Base-by-base conservation (phyloP, 2,329 filamentous ascomycete species). In the Trichoderma asperellum region DNA sequence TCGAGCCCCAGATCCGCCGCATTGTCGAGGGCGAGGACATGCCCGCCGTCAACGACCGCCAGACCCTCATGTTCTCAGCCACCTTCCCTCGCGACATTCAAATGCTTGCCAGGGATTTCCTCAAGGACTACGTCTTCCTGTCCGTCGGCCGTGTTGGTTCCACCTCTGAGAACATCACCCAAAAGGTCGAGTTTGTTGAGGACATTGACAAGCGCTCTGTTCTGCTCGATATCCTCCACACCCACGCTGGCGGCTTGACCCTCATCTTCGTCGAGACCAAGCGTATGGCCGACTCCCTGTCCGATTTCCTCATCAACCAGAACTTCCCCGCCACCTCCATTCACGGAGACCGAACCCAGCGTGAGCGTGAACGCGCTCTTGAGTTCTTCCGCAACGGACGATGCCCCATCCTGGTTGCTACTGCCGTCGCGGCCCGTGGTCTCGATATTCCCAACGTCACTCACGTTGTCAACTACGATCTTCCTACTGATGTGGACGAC, bases 11-110 rank as follows among this genome's bases (percentile, higher is more conserved):
- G 85, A 99, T 99, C 79, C 94, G 96, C 78, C 92, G 95, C 77
- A 98, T 99, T 77, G 96, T 99, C 57, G 95, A 98, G 83, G 94
- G 94, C 71, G 96, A 98, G 84, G 96, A 99, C 77, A 99, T 99
- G 96, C 96, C 96, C 69, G 82, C 83, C 65, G 92, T 95, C 71
- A 84, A 89, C 74, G 85, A 87, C 76, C 94, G 96, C 78, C 96
- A 99, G 84, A 99, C 96, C 68, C 95, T 99, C 86, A 99, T 99
- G 96, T 99, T 99, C 82, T 99, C 96, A 52, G 96, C 96, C 81
- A 99, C 96, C 71, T 99, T 99, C 89, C 96, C 96, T 71, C 93
- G 95, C 76, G 96, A 99, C 81, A 99, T 99, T 70, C 96, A 99
- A 87, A 96, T 98, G 92, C 91, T 99, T 70, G 96, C 96, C 71